Percentiles rank a stretch among this genome's conserved stretches.
These are phyloP conservation scores for Myxozyma kluyveri DNA, from an alignment of 805 yeast genomes.

Conservation along the genomic window DNA sequence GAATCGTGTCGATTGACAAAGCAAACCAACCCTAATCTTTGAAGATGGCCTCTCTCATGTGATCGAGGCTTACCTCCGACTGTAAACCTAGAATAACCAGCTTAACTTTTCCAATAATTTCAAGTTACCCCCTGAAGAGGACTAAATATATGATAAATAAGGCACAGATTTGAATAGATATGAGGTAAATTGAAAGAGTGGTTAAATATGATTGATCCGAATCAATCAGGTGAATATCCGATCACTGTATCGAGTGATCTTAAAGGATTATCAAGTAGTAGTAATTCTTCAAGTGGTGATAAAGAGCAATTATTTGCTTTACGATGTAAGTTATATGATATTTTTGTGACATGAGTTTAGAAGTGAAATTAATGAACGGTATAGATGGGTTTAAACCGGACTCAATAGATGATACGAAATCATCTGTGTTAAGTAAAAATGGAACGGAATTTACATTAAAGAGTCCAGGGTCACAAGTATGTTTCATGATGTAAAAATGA, in stretches of 20 bases:
- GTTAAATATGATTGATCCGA: conserved; percentile 27
- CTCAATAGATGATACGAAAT: conserved; percentile 25
- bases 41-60: no score
- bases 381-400: conserved; percentile 32
- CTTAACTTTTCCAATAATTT: no score
- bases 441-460: conserved; percentile 24
- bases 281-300: no score
- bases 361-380: neutral
- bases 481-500: neutral
- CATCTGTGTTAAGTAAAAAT: conserved; percentile 20
- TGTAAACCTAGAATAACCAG: no score
- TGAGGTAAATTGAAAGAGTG: no score
- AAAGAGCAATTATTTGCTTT: conserved; percentile 23
- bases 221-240: conserved; percentile 21
- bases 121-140: no score
- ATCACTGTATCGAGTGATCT: conserved; percentile 14
- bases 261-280: neutral
- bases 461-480: conserved; percentile 23
- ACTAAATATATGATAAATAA: no score
- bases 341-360: neutral
- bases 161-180: no score
- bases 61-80: no score
- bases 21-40: no score
- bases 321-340: conserved; percentile 15
- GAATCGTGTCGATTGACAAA: no score